Evolutionary conservation across 2,329 filamentous ascomycete species (phyloP), one percentile per base, ranked within the genome.

Genomic region (Seiridium unicorne): DNA sequence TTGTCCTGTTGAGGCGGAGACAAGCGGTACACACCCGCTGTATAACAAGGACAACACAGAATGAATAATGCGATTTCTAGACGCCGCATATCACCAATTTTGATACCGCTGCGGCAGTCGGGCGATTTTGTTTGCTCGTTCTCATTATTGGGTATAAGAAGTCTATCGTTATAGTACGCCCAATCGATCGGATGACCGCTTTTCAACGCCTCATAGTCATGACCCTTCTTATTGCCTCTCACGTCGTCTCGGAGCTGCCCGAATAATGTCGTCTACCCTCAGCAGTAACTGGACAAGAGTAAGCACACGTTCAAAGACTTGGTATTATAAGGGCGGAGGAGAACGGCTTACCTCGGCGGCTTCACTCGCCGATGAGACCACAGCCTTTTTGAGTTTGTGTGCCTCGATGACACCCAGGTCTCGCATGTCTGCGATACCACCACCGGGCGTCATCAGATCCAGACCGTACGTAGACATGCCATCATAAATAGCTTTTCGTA

Each of bases 331-430:
- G 4, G 10, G 34, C n/a, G 35, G 5, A 48, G 55, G 26, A 35
- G 6, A 31, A 9, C 8, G 26, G 74, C 88, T 81, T 82, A 96
- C 92, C 85, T 99, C 95, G 66, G 95, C 93, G 64, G 95, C 95
- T 79, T 99, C 95, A 61, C 92, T 96, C 31, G 95, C 95, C 63
- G 93, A 97, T 57, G 91, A 96, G 56, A 99, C 95, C 58, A 99
- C 95, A n/a, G 95, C 95, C 74, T 88, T 90, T 86, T 99, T 99
- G 74, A 99, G 80, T 84, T 99, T 99, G 84, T 97, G 98, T 76
- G 92, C 96, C 81, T 99, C 95, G 67, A 99, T 90, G 35, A 99
- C 93, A 49, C 95, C 95, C 53, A 96, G 75, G 70, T 99, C 92
- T 58, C 94, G 86, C 95, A 99, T 99, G 72, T 99, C 95, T 10